phyloP scores from a whole-genome alignment of 768 basidiomycete species.

The Podaxis sp. region DNA sequence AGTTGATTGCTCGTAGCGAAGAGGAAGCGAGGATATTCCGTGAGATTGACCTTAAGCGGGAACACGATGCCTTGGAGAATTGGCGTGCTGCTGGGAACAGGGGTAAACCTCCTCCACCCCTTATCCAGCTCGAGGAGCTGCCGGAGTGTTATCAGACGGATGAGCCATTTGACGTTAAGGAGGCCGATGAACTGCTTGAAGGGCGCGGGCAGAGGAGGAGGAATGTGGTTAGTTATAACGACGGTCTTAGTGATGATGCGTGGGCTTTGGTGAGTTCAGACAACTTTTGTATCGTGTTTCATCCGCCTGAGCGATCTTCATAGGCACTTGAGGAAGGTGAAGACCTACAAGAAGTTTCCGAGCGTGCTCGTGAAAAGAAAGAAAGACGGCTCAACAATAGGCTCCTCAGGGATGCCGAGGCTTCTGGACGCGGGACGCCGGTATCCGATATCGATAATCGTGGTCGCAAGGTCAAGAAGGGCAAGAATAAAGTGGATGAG shows the following conservation, averaged over 20 bases:
- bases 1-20: conserved; percentile 83
- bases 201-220: conserved; percentile 85
- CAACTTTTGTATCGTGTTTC: background rate
- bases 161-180: conserved; percentile 66
- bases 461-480: conserved; percentile 62
- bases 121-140: conserved; percentile 86
- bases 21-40: conserved; percentile 74
- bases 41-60: conserved; percentile 77
- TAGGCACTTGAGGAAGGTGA: conserved; percentile 80
- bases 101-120: conserved; percentile 68
- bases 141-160: conserved; percentile 89
- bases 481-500: conserved; percentile 57
- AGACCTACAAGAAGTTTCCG: conserved; percentile 69
- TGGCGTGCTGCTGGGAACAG: conserved; percentile 76
- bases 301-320: background rate
- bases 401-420: conserved; percentile 52
- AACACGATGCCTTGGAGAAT: conserved; percentile 52
- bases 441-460: conserved; percentile 57
- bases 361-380: conserved; percentile 60
- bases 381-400: conserved; percentile 59
- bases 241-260: conserved; percentile 90
- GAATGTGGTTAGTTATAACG: conserved; percentile 86
- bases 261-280: conserved; percentile 69
- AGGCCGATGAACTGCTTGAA: conserved; percentile 60
- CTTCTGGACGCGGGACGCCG: conserved; percentile 61